A percentile compares a stretch with the other conserved stretches of the same genome.
phyloP scores from a whole-genome alignment of 805 yeast species.

The Myxozyma sirexii region DNA sequence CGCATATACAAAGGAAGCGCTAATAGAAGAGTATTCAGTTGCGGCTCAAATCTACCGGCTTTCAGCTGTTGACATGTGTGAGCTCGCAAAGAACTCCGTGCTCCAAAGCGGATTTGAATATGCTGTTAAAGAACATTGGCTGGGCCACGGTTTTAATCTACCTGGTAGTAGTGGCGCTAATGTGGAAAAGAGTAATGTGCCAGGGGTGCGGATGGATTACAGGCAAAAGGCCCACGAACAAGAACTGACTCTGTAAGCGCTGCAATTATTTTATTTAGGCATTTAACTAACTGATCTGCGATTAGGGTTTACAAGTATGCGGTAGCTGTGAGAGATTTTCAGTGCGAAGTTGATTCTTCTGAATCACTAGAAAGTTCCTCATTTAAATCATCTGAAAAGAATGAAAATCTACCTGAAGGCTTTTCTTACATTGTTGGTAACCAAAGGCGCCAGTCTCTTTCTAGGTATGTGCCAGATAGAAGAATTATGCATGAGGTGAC shows the following conservation, averaged over 20 bases:
- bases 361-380: background rate
- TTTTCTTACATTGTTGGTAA: background rate
- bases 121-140: constrained; percentile 85
- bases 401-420: background rate
- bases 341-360: background rate
- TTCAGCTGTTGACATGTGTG: constrained; percentile 96
- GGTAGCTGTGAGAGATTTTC: background rate
- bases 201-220: constrained; percentile 80
- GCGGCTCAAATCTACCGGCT: constrained; percentile 97
- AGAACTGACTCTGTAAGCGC: constrained; percentile 49
- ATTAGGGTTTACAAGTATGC: constrained; percentile 19
- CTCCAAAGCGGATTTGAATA: constrained; percentile 93
- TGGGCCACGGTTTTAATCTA: constrained; percentile 60
- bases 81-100: constrained; percentile 90
- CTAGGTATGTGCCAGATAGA: background rate
- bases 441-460: background rate
- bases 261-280: background rate
- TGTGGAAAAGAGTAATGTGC: constrained; percentile 93
- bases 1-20: constrained; percentile 94
- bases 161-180: constrained; percentile 81
- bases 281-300: background rate
- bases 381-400: background rate
- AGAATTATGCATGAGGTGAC: background rate
- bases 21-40: constrained; percentile 95
- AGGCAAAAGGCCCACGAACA: constrained; percentile 82